phyloP scores from a whole-genome alignment of 2,329 filamentous ascomycete genomes.

The Cladosporium sphaerospermum region DNA sequence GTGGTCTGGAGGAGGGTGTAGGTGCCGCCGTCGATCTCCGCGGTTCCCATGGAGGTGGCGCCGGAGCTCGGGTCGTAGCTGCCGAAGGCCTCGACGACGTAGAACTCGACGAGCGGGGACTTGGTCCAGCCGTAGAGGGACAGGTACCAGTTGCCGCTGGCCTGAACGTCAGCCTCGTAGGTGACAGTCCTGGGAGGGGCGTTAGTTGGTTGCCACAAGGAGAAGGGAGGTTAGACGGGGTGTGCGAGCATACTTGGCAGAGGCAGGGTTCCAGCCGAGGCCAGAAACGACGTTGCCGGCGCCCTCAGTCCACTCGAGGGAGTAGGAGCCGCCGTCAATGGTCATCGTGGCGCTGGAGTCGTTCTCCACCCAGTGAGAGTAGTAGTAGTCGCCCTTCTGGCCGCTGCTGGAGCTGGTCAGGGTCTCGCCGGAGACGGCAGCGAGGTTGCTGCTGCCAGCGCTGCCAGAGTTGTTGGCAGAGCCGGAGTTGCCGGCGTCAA shows the following conservation, averaged over 20 bases:
- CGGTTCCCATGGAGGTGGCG: conserved; percentile 44
- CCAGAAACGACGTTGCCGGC: conserved; percentile 51
- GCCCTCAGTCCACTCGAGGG: conserved; percentile 38
- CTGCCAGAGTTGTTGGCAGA: neutral
- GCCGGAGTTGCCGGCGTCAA: neutral
- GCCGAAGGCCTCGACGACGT: conserved; percentile 49
- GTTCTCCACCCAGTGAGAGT: conserved; percentile 52
- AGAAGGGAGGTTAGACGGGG: neutral
- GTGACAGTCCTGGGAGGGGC: conserved; percentile 38
- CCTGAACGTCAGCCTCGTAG: conserved; percentile 42
- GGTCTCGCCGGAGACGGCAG: conserved; percentile 5
- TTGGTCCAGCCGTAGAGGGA: conserved; percentile 51
- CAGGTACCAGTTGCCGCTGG: conserved; percentile 47
- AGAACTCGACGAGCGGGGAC: conserved; percentile 50
- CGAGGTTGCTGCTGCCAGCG: neutral
- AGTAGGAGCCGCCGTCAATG: conserved; percentile 44
- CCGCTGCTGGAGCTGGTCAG: neutral
- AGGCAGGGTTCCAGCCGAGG: conserved; percentile 54
- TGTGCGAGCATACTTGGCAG: conserved; percentile 36
- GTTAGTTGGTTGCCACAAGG: conserved; percentile 36
- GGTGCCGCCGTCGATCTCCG: conserved; percentile 46
- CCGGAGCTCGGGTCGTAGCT: conserved; percentile 44
- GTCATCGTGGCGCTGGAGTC: conserved; percentile 50
- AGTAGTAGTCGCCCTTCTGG: conserved; percentile 50
- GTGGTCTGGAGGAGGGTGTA: conserved; percentile 48